Conservation (phyloP, 78 protist genomes). For the Diacronema lutheri region DNA sequence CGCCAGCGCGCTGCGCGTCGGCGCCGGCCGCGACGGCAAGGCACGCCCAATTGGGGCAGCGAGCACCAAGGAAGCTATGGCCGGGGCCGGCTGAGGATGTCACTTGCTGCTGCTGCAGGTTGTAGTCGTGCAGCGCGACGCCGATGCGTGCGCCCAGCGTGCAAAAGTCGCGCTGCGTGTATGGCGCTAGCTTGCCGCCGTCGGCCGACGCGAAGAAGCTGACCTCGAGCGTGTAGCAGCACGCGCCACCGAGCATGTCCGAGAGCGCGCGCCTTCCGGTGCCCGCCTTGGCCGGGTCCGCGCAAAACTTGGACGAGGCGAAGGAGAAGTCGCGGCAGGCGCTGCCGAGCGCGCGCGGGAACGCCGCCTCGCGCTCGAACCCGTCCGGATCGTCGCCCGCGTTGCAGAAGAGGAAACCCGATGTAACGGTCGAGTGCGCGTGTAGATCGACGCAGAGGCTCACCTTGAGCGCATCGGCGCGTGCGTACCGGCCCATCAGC, state of each 20-base stretch:
- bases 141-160: not conserved
- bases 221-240: constrained; percentile 49
- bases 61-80: too few relatives aligned
- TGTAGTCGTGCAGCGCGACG: not conserved
- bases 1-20: too few relatives aligned
- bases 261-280: constrained; percentile 45
- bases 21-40: too few relatives aligned
- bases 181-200: not conserved
- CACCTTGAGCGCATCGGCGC: not conserved
- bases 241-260: constrained; percentile 9
- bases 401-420: constrained; percentile 12
- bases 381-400: not conserved
- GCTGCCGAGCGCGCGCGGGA: not conserved
- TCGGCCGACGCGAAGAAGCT: constrained; percentile 2
- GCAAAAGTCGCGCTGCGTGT: not conserved
- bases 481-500: not conserved
- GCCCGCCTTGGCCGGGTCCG: constrained; percentile 41
- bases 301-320: constrained; percentile 9
- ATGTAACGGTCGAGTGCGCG: constrained; percentile 16
- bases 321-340: not conserved
- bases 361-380: not conserved
- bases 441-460: constrained; percentile 9
- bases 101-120: too few relatives aligned
- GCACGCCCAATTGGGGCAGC: too few relatives aligned
- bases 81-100: too few relatives aligned